Conservation (phyloP, 176 grass and related monocot genomes). For the Saccharum officinarum region DNA sequence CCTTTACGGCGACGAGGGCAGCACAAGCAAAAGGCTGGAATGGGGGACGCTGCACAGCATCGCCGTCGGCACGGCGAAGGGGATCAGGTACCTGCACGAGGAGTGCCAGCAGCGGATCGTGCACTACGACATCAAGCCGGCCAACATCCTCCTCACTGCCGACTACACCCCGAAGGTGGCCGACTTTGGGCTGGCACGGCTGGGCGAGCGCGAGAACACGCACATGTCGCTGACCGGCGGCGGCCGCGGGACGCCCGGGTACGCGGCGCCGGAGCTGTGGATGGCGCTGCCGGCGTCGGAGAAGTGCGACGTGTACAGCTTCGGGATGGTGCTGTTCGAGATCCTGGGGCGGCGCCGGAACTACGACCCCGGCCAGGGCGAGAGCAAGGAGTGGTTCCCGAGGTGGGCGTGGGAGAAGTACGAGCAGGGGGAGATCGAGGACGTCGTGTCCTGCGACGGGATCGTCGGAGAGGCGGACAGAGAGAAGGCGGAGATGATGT, state of each 20-base stretch:
- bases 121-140: slow-evolving; percentile 80
- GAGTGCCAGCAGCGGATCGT: slow-evolving; percentile 73
- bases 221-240: slow-evolving; percentile 52
- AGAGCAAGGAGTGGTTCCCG: slow-evolving; percentile 77
- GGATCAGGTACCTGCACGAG: slow-evolving; percentile 70
- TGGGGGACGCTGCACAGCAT: slow-evolving; percentile 54
- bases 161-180: slow-evolving; percentile 62
- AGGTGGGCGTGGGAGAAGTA: slow-evolving; percentile 71
- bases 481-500: slow-evolving; percentile 69
- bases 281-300: slow-evolving; percentile 53
- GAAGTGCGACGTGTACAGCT: slow-evolving; percentile 73
- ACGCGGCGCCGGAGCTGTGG: slow-evolving; percentile 76
- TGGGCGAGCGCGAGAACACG: slow-evolving; percentile 40
- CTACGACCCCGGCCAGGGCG: slow-evolving; percentile 17
- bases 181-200: slow-evolving; percentile 63
- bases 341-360: slow-evolving; percentile 62
- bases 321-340: slow-evolving; percentile 59
- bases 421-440: slow-evolving; percentile 40
- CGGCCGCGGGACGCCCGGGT: slow-evolving; percentile 59
- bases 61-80: slow-evolving; percentile 67
- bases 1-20: slow-evolving; percentile 31
- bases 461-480: slow-evolving; percentile 37
- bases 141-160: slow-evolving; percentile 49
- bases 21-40: neutral
- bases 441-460: slow-evolving; percentile 27